phyloP scores from a whole-genome alignment of 208 protist genomes.

The Trichomonas vaginalis region DNA sequence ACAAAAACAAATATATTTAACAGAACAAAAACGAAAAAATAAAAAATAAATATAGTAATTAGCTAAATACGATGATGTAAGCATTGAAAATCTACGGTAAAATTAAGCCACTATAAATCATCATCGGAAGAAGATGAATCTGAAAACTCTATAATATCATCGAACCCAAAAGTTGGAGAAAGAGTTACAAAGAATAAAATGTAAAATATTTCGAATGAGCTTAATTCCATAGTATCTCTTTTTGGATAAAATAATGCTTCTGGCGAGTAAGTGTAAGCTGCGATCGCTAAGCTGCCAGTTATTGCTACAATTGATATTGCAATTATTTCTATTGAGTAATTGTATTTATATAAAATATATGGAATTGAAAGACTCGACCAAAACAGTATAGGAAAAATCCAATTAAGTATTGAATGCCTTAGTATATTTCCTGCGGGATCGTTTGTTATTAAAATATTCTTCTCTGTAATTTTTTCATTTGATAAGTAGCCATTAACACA shows the following conservation, averaged over 20 bases:
- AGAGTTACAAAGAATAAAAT: neutral
- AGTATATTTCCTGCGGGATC: neutral
- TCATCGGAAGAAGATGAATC: neutral
- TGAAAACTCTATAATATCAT: neutral
- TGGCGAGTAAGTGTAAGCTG: neutral
- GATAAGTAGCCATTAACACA: neutral
- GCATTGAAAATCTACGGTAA: too few relatives aligned
- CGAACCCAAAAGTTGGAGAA: neutral
- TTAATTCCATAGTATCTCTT: neutral
- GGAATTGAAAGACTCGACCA: neutral
- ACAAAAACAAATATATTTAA: too few relatives aligned
- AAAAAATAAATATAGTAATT: too few relatives aligned
- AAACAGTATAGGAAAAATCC: neutral
- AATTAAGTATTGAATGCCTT: neutral
- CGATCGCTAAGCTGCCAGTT: neutral
- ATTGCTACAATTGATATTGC: neutral
- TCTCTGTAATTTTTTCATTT: neutral
- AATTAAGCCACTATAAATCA: too few relatives aligned
- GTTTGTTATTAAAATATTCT: neutral
- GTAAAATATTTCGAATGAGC: neutral
- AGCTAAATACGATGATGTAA: too few relatives aligned
- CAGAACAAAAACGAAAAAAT: too few relatives aligned
- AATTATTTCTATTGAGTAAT: neutral
- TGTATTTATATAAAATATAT: neutral
- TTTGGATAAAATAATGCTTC: neutral